Conservation (phyloP, 73 alveolate genomes). For the Tetrahymena borealis region DNA sequence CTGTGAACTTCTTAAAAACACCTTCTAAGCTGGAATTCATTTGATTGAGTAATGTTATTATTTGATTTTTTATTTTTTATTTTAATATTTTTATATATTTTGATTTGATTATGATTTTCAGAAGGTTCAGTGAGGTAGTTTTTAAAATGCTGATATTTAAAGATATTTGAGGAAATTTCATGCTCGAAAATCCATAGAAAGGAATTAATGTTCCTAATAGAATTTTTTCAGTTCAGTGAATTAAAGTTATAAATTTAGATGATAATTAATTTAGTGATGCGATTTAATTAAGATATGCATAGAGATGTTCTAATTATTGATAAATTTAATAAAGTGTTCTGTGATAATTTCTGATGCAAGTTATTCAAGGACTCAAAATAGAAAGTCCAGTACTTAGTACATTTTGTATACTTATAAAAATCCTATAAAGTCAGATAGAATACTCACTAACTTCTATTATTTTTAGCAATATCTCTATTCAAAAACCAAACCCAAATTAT, state of each 20-base stretch:
- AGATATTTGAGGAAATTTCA: background rate
- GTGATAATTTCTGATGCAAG: too few relatives aligned
- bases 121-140: background rate
- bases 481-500: too few relatives aligned
- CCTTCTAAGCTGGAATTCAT: conserved; percentile 1
- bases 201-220: background rate
- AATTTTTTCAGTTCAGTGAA: background rate
- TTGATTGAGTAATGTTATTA: background rate
- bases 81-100: background rate
- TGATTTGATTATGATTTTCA: background rate
- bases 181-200: background rate
- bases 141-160: background rate
- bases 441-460: too few relatives aligned
- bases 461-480: too few relatives aligned
- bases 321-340: too few relatives aligned
- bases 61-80: background rate
- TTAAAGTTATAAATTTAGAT: background rate
- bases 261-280: background rate
- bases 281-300: background rate
- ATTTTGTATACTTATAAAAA: too few relatives aligned
- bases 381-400: too few relatives aligned
- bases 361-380: too few relatives aligned
- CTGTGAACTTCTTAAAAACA: conserved; percentile 20
- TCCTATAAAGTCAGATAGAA: too few relatives aligned
- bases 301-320: too few relatives aligned